Evolutionary conservation across 2,329 filamentous ascomycete species (phyloP).

Genomic region (Arthrobotrys sphaeroides): DNA sequence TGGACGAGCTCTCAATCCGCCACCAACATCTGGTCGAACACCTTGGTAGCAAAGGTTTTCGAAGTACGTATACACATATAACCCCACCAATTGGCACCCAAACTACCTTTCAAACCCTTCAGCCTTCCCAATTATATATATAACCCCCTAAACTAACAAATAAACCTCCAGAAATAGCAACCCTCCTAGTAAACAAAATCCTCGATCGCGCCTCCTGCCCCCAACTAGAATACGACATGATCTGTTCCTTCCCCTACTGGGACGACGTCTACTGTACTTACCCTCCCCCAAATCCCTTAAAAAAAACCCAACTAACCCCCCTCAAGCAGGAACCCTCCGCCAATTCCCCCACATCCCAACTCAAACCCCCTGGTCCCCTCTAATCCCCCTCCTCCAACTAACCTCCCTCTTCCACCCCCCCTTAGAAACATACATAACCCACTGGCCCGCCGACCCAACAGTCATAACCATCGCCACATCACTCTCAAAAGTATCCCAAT

Average conservation of each 20-base stretch:
- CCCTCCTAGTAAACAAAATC: slow-evolving; percentile 42
- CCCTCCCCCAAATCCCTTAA: not conserved
- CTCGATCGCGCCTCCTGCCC: slow-evolving; percentile 13
- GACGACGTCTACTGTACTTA: slow-evolving; percentile 40
- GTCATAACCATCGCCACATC: slow-evolving; percentile 19
- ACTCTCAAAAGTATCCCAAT: not conserved
- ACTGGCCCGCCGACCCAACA: slow-evolving; percentile 31
- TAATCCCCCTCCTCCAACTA: slow-evolving; percentile 36
- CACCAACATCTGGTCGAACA: slow-evolving; percentile 26
- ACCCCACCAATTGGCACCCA: too few relatives aligned
- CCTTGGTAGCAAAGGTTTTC: slow-evolving; percentile 23
- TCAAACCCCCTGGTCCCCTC: slow-evolving; percentile 32
- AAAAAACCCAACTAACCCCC: not conserved
- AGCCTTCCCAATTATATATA: not conserved
- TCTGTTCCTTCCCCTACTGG: slow-evolving; percentile 36
- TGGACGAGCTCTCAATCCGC: slow-evolving; percentile 33
- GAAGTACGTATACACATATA: slow-evolving; percentile 22
- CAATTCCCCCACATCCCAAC: slow-evolving; percentile 32
- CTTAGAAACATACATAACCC: not conserved
- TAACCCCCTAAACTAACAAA: not conserved
- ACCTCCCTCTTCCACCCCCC: slow-evolving; percentile 31
- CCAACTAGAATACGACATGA: slow-evolving; percentile 22
- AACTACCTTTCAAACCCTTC: too few relatives aligned
- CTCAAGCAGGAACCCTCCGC: slow-evolving; percentile 33
- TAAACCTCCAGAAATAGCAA: slow-evolving; percentile 27